Evolutionary conservation across 208 protist species (phyloP), one percentile per base, ranked within the genome.

Genomic region (Borovskyia barvae): DNA sequence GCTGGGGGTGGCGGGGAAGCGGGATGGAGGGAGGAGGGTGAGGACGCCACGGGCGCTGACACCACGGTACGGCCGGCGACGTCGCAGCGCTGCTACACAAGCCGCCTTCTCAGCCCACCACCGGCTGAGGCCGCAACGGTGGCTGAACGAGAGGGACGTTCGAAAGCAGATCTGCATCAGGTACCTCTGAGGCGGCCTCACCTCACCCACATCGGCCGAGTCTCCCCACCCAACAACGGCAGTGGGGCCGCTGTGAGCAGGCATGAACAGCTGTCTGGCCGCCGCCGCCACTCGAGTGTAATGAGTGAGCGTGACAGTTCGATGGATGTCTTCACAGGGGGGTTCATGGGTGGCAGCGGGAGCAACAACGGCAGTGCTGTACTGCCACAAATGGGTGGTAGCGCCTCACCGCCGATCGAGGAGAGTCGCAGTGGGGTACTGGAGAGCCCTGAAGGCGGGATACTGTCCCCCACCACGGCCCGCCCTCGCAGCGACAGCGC

Each of bases 81-180:
- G 0, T 63, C 53, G n/a, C 51, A 45, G 17, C 32, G 48, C 6
- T 50, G 5, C 20, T 19, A 15, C 14, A 52, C 32, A 0, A 39
- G 24, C 4, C 66, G 57, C 2, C 51, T 72, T 22, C 26, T 72
- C 14, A 72, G 66, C 33, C 66, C 66, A n/a, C 66, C 66, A 1
- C 22, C 66, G 36, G 66, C 57, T 4, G 50, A 41, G 5, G 56
- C 41, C 7, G 66, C 64, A 37, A 24, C 55, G 20, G 24, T 29
- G 29, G n/a, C n/a, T n/a, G 57, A 41, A 37, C n/a, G 48, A 47
- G 59, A 74, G 46, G 17, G 36, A 5, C 65, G 55, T 39, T 3
- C 41, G 55, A 12, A 25, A 33, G 20, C n/a, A 9, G 39, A 58
- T 17, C 29, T 30, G 15, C 28, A 24, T 22, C 55, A 40, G 42